Evolutionary conservation across 257 asterid genomes (phyloP), one percentile per base, ranked within the genome.

Genomic region (Solanum arcanum): DNA sequence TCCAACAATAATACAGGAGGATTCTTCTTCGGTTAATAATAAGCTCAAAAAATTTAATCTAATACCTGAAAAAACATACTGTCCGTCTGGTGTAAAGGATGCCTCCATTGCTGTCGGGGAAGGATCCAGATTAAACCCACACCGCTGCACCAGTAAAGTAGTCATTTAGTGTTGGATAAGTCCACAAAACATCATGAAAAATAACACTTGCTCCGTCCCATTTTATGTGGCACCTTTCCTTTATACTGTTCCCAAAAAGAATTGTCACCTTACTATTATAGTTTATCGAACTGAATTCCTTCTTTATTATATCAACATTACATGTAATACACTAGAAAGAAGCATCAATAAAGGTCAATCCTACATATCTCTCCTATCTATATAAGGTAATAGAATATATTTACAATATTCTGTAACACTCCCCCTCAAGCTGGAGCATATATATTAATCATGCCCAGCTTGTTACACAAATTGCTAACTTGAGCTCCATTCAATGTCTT

Each of bases 81-180:
- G 97, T 88, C 99, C 99, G 88, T 97, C 99, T 72, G 99, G 98
- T 47, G 98, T 92, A 92, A 97, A 96, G 83, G 98, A 94, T 83
- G 99, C 98, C 90, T 96, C 99, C 29, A 93, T 91, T 35, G 94
- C 92, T 52, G 91, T 93, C 9, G 94, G 90, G 12, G 98, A 94
- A 20, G 97, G 90, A 85, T 96, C 99, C 94, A 96, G 90, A 90
- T 89, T 92, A 90, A 97, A 95, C 46, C 95, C 98, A 88, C 97
- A 92, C 27, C 92, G 96, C 99, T 97, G 94, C 90, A 90, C 85
- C 35, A 60, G 21, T 37, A 68, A 69, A 68, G 20, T 25, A 52
- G 16, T 46, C 18, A 13, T 60, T 37, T 35, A 87, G 49, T 52
- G 23, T 76, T 75, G 47, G 68, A 86, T 23, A 49, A 23, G n/a